These are phyloP conservation scores for Dillenia suffruticosa DNA, from an alignment of 164 flowering plant genomes.

Conservation along the genomic window DNA sequence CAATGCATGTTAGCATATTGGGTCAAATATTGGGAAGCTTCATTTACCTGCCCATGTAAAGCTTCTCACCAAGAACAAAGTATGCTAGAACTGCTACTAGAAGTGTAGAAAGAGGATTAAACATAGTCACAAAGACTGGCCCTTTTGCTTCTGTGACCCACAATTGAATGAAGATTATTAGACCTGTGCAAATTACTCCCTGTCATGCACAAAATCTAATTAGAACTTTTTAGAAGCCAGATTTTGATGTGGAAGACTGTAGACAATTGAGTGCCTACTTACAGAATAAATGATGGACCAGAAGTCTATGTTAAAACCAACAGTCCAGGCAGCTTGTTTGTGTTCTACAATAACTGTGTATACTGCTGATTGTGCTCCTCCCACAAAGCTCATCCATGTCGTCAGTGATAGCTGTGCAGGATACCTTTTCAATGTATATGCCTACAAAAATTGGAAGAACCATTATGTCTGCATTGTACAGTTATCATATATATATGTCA, in stretches of 20 bases:
- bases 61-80: conserved; percentile 61
- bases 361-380: conserved; percentile 79
- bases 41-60: conserved; percentile 64
- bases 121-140: conserved; percentile 87
- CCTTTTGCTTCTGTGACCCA: conserved; percentile 77
- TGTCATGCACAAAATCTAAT: conserved; percentile 19
- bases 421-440: conserved; percentile 62
- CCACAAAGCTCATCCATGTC: conserved; percentile 78
- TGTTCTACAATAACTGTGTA: conserved; percentile 44
- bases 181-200: conserved; percentile 69
- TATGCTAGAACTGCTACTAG: conserved; percentile 61
- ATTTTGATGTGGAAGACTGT: not conserved
- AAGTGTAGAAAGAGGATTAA: conserved; percentile 68
- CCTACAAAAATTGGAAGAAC: conserved; percentile 27
- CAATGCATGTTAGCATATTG: not conserved
- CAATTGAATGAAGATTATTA: conserved; percentile 53
- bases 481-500: not conserved
- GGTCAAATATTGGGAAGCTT: not conserved
- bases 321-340: conserved; percentile 50
- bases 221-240: conserved; percentile 1
- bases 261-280: conserved; percentile 17
- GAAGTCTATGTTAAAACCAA: conserved; percentile 59
- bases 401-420: conserved; percentile 81
- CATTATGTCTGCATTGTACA: not conserved
- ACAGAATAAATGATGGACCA: conserved; percentile 63